These are phyloP conservation scores for Diaporthe longicolla DNA, from an alignment of 2,329 filamentous ascomycete species.

Conservation along the genomic window DNA sequence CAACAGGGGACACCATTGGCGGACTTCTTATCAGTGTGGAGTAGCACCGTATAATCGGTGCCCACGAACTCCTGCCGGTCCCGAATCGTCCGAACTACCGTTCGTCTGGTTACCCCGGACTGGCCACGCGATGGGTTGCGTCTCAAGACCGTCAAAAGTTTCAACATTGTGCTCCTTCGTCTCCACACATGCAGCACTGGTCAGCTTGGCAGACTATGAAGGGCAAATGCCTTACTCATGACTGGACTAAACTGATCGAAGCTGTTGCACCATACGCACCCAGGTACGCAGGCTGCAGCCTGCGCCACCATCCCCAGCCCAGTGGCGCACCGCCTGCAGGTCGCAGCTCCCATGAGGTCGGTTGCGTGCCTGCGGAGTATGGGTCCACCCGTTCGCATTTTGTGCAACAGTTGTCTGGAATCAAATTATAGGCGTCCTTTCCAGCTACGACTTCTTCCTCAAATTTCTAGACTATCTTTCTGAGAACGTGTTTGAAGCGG, in stretches of 20 bases:
- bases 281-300: not conserved
- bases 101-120: not conserved
- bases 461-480: not conserved
- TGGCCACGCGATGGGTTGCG: not conserved
- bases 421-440: not conserved
- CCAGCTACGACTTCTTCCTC: not conserved
- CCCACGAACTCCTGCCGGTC: not conserved
- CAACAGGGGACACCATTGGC: not conserved
- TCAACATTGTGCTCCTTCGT: not conserved
- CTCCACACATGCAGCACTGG: not conserved
- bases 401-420: not conserved
- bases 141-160: not conserved
- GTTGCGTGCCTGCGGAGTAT: not conserved
- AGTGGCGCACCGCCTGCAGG: not conserved
- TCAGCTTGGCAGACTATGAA: not conserved
- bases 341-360: not conserved
- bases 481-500: not conserved
- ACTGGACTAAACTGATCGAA: not conserved
- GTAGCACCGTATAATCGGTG: too few species aligned
- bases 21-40: too few species aligned
- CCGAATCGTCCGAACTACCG: not conserved
- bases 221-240: not conserved
- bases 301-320: not conserved
- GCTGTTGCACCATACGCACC: not conserved
- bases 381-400: not conserved